Evolutionary conservation across 768 basidiomycete genomes (phyloP), one percentile per base, ranked within the genome.

Genomic region (Agrocybe praecox): DNA sequence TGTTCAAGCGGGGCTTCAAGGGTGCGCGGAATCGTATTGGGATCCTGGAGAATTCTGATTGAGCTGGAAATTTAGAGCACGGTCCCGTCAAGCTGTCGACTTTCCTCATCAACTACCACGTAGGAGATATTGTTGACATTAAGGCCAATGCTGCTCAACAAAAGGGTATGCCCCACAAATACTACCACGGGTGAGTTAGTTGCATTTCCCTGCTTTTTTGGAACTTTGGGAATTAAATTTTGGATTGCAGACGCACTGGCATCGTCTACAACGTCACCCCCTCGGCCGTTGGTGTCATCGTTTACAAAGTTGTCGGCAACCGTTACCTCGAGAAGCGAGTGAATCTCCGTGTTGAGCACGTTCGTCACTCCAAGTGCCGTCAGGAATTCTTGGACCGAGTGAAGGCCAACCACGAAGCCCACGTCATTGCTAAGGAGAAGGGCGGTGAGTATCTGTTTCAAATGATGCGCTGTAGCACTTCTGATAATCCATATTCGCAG

Each of bases 111-210:
- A 87, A 87, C 80, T 99, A 90, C 87, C 86, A 86, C 64, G 87
- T 98, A 64, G 97, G 97, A 61, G 97, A 99, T 73, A 97, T 98
- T 67, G 97, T 99, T 67, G 97, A 99, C 80, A 98, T 99, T 86
- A 98, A 97, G 82, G 96, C 96, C 65, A 98, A 99, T 72, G 86
- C 96, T 58, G 93, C 97, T 44, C 92, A 97, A 78, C 97, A 99
- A 87, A 96, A 96, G 90, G 97, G 97, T 76, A 97, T 98, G 94
- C 96, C 96, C 74, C 96, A 98, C 84, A 98, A 98, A 79, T 96
- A 84, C 85, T 95, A 95, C 83, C 94, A 95, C 67, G 94, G 92
- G 94, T 95, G 62, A 65, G 93, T 86, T 40, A 33, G 22, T 49
- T 11, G 33, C 34, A 23, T 57, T 53, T 49, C 18, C 29, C 18